phyloP scores from a whole-genome alignment of 345 rosid species.

The Pistacia vera region DNA sequence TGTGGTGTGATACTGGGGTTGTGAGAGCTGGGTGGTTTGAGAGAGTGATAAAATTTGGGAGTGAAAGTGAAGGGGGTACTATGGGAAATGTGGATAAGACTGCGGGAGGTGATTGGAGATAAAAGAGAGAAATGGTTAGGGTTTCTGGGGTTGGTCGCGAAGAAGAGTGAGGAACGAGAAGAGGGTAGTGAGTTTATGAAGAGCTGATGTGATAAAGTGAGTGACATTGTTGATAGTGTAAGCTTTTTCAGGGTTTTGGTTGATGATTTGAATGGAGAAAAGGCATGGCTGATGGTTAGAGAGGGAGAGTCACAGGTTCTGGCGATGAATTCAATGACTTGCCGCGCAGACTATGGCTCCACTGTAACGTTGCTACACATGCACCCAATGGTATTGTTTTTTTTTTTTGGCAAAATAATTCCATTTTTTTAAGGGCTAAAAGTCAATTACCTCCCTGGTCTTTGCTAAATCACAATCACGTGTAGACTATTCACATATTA shows the following conservation, averaged over 20 bases:
- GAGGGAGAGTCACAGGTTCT: neutral
- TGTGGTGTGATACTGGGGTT: constrained; percentile 22
- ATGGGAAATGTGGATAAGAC: constrained; percentile 20
- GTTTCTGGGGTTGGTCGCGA: constrained; percentile 25
- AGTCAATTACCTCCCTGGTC: no score
- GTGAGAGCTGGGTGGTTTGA: constrained; percentile 11
- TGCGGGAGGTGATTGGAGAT: constrained; percentile 33
- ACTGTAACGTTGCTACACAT: no score
- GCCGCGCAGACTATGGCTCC: neutral
- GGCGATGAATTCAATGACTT: constrained; percentile 32
- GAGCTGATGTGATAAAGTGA: constrained; percentile 40
- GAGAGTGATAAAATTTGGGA: constrained; percentile 17
- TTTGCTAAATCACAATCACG: no score
- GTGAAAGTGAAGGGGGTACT: constrained; percentile 2
- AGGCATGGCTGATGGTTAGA: constrained; percentile 15
- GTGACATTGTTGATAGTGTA: constrained; percentile 31
- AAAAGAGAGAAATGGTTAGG: constrained; percentile 25
- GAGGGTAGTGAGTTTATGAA: constrained; percentile 30
- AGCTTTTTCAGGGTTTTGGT: constrained; percentile 10
- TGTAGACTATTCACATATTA: no score
- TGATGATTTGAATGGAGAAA: neutral
- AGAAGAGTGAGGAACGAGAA: constrained; percentile 38
- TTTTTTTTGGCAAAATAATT: no score
- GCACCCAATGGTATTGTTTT: no score
- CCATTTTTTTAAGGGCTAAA: no score